These are phyloP conservation scores for Citrus mangshanensis DNA, from an alignment of 345 rosid genomes.

Conservation along the genomic window DNA sequence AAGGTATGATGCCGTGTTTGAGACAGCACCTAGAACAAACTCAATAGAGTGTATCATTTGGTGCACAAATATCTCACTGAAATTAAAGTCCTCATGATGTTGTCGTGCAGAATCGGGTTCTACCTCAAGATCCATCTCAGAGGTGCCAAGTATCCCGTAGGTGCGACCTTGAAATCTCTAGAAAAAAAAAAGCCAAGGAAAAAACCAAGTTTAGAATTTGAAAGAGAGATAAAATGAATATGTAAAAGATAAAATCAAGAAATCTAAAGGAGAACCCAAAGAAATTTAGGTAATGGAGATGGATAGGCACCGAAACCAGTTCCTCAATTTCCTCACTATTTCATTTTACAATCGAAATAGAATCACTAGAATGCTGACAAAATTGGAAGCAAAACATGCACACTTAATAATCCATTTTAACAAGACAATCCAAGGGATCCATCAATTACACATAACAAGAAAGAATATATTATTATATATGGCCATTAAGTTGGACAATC, in stretches of 20 bases:
- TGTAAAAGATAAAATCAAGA: background rate
- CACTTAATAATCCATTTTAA: background rate
- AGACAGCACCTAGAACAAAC: conserved; percentile 93
- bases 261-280: background rate
- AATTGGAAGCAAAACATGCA: background rate
- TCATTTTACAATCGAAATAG: background rate
- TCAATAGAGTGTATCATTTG: conserved; percentile 99
- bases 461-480: background rate
- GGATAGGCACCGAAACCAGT: background rate
- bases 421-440: background rate
- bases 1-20: conserved; percentile 97
- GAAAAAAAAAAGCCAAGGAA: background rate
- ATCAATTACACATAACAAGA: background rate
- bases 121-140: conserved; percentile 74
- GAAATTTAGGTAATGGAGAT: background rate
- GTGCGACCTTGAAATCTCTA: conserved; percentile 95
- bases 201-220: background rate
- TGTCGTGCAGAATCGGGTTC: conserved; percentile 79
- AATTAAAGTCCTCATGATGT: conserved; percentile 84
- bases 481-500: background rate
- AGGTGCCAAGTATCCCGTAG: conserved; percentile 77
- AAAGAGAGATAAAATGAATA: background rate
- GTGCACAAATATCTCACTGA: conserved; percentile 98
- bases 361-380: background rate
- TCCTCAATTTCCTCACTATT: background rate